A percentile compares a stretch with the other conserved stretches of the same genome.
Evolutionary conservation across 2,329 filamentous ascomycete species (phyloP).

Genomic region (Septoria linicola): DNA sequence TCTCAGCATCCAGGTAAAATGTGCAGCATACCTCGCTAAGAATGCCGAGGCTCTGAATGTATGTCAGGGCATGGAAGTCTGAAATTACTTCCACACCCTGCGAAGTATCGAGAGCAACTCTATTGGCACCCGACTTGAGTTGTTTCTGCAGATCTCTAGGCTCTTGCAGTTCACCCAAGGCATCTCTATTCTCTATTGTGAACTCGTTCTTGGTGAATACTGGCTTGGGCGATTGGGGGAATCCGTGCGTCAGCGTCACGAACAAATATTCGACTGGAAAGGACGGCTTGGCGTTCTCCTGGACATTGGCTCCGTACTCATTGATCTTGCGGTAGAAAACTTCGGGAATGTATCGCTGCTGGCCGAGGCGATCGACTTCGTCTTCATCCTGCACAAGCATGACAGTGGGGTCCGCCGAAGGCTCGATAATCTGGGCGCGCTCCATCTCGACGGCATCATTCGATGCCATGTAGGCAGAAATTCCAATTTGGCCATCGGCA

Average conservation of each 20-base stretch:
- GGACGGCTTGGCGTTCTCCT: slow-evolving; percentile 92
- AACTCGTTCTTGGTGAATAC: slow-evolving; percentile 77
- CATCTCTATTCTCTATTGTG: slow-evolving; percentile 86
- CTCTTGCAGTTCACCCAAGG: slow-evolving; percentile 83
- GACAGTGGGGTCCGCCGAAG: slow-evolving; percentile 84
- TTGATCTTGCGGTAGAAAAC: slow-evolving; percentile 96
- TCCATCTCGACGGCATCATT: slow-evolving; percentile 98
- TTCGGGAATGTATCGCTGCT: slow-evolving; percentile 88
- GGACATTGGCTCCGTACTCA: slow-evolving; percentile 93
- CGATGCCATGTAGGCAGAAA: slow-evolving; percentile 91
- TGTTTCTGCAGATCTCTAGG: slow-evolving; percentile 65
- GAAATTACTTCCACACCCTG: slow-evolving; percentile 70
- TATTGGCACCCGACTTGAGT: slow-evolving; percentile 59
- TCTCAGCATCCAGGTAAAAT: neutral
- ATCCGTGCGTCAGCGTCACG: slow-evolving; percentile 93
- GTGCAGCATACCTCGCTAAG: slow-evolving; percentile 69
- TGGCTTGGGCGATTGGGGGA: slow-evolving; percentile 64
- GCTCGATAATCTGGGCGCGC: slow-evolving; percentile 87
- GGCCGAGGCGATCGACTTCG: slow-evolving; percentile 69
- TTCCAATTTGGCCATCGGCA: slow-evolving; percentile 79
- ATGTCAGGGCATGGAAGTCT: slow-evolving; percentile 93
- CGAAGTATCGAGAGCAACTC: slow-evolving; percentile 55
- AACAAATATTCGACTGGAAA: slow-evolving; percentile 97
- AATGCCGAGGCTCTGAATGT: slow-evolving; percentile 75
- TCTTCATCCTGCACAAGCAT: slow-evolving; percentile 95